These are phyloP conservation scores for Tieghemostelium lacteum DNA, from an alignment of 78 protist genomes.

Conservation along the genomic window DNA sequence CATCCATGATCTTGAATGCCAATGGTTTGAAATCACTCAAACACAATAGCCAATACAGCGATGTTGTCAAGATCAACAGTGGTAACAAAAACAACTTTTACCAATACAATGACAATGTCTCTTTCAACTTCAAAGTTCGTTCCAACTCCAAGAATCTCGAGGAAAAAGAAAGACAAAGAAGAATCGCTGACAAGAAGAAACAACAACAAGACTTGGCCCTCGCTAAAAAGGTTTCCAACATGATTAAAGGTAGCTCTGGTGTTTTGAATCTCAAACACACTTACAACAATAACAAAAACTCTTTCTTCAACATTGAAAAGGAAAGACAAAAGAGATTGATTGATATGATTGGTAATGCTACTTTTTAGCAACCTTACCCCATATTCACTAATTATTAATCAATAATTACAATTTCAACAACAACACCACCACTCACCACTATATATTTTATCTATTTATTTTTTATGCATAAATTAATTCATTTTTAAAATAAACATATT, in stretches of 20 bases:
- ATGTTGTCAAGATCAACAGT: not conserved
- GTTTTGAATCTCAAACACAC: slow-evolving; percentile 8
- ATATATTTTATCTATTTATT: too few species aligned
- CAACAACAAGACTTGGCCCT: slow-evolving; percentile 1
- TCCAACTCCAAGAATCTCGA: slow-evolving; percentile 5
- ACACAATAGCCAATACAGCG: not conserved
- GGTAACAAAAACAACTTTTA: not conserved
- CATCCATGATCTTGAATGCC: not conserved
- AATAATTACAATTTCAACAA: not conserved
- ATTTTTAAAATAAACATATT: too few species aligned
- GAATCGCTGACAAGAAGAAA: slow-evolving; percentile 29
- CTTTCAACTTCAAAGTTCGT: not conserved
- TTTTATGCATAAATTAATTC: too few species aligned
- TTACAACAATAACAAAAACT: not conserved
- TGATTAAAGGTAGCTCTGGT: slow-evolving; percentile 10
- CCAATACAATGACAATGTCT: too few species aligned
- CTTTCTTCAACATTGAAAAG: slow-evolving; percentile 18
- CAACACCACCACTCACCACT: not conserved
- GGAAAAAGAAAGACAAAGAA: slow-evolving; percentile 30
- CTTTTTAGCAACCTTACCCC: slow-evolving; percentile 2
- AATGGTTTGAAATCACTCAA: not conserved
- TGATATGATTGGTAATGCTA: slow-evolving; percentile 67
- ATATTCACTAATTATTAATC: not conserved
- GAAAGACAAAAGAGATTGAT: slow-evolving; percentile 59
- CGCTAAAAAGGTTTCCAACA: slow-evolving; percentile 27